phyloP scores from a whole-genome alignment of 2,329 filamentous ascomycete genomes.

The Daldinia sp. region DNA sequence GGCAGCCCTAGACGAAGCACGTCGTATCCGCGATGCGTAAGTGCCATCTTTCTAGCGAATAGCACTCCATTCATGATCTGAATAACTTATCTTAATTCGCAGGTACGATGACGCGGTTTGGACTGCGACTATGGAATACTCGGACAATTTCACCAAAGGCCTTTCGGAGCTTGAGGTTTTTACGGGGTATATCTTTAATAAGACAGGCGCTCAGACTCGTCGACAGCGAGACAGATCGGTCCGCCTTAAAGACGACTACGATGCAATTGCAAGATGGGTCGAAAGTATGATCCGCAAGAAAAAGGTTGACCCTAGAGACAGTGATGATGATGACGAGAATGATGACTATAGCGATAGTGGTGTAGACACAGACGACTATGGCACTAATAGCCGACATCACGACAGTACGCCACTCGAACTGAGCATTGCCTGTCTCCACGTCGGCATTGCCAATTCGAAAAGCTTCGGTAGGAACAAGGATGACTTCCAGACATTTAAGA shows the following conservation, averaged over 20 bases:
- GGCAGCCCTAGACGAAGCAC: slow-evolving; percentile 54
- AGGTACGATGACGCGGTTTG: slow-evolving; percentile 62
- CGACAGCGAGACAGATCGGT: slow-evolving; percentile 65
- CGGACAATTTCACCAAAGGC: slow-evolving; percentile 59
- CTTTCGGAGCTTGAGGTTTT: slow-evolving; percentile 67
- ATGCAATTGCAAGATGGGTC: slow-evolving; percentile 59
- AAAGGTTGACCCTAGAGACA: slow-evolving; percentile 19
- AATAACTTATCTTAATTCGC: slow-evolving; percentile 4
- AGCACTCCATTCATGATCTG: neutral
- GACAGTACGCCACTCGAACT: slow-evolving; percentile 45
- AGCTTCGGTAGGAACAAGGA: slow-evolving; percentile 28
- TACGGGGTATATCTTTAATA: slow-evolving; percentile 67
- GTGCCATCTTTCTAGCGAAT: slow-evolving; percentile 22
- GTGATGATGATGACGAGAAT: slow-evolving; percentile 25
- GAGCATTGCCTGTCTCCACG: slow-evolving; percentile 50
- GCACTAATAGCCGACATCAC: neutral
- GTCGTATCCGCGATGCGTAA: slow-evolving; percentile 62
- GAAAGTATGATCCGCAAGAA: slow-evolving; percentile 54
- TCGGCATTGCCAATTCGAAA: slow-evolving; percentile 28
- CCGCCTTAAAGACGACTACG: slow-evolving; percentile 65
- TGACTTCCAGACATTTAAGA: slow-evolving; percentile 49
- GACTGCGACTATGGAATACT: slow-evolving; percentile 57
- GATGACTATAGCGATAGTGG: slow-evolving; percentile 24
- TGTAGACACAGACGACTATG: neutral
- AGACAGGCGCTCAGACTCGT: slow-evolving; percentile 60